These are phyloP conservation scores for Quercus parvula DNA, from an alignment of 306 rosid genomes.

Conservation along the genomic window DNA sequence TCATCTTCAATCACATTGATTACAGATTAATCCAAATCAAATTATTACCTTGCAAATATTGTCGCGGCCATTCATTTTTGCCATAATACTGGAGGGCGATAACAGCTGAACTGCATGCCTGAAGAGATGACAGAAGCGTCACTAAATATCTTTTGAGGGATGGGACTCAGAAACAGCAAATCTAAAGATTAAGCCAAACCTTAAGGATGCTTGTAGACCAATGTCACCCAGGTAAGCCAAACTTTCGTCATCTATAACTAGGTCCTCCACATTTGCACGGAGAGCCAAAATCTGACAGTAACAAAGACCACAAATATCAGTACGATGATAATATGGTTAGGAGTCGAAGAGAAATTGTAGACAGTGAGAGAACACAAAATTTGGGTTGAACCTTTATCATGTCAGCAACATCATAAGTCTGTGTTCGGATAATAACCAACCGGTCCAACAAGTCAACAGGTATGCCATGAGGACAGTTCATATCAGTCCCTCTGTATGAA, in stretches of 20 bases:
- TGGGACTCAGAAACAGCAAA: slow-evolving; percentile 13
- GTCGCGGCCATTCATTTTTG: slow-evolving; percentile 95
- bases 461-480: slow-evolving; percentile 97
- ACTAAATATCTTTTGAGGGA: slow-evolving; percentile 12
- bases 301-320: slow-evolving; percentile 12
- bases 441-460: slow-evolving; percentile 96
- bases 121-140: slow-evolving; percentile 8
- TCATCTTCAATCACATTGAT: slow-evolving; percentile 2
- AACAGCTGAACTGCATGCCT: slow-evolving; percentile 93
- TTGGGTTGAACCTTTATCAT: slow-evolving; percentile 69
- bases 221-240: slow-evolving; percentile 92
- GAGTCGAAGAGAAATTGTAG: neutral
- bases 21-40: neutral
- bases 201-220: slow-evolving; percentile 74
- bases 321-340: neutral
- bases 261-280: slow-evolving; percentile 96
- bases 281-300: slow-evolving; percentile 71
- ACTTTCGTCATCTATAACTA: slow-evolving; percentile 83
- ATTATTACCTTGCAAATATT: slow-evolving; percentile 71
- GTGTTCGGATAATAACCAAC: slow-evolving; percentile 48
- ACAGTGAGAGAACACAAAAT: neutral
- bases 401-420: slow-evolving; percentile 64
- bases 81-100: slow-evolving; percentile 84
- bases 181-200: slow-evolving; percentile 43
- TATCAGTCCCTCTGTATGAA: slow-evolving; percentile 76